Evolutionary conservation across 805 yeast genomes (phyloP), one percentile per base, ranked within the genome.

Genomic region (Jamesozyma hellenica): DNA sequence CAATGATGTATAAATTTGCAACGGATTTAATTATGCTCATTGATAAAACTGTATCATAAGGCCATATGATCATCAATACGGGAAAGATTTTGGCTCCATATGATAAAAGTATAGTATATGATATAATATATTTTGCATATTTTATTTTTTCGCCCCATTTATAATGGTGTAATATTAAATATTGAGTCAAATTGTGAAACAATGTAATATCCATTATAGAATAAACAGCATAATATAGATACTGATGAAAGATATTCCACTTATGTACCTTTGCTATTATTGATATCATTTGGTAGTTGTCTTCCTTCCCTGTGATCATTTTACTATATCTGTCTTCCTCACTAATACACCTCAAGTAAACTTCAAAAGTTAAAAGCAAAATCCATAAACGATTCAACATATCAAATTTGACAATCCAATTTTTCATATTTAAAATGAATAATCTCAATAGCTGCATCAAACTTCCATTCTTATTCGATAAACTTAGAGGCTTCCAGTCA

Each of bases 11-110:
- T 38, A 80, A 57, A 33, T 71, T 70, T 0, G 82, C 80, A 3
- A 79, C 71, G 48, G 75, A 65, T 42, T 72, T 72, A 25, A 83
- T 81, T 9, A 77, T 63, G 5, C 66, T 64, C 16, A 77, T 71
- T 0, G 82, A 79, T 3, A 81, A 67, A 1, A 80, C 68, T n/a
- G 82, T 74, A 54, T 92, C 96, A 53, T 92, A 92, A 0, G 95
- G 92, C 99, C 99, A 92, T 28, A 92, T 90, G 26, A 92, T 67
- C 88, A 90, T 90, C 27, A 92, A 68, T 15, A 92, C 81, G 0
- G 98, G 98, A 46, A 90, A 79, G 17, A 90, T 66, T 53, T 82
- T 85, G 30, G 90, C 79, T 1, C 84, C 76, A 33, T 85, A 77
- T 0, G 96, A 79, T 5, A 87, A 70, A 34, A 88, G 55, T 1